phyloP scores from a whole-genome alignment of 2,329 filamentous ascomycete genomes.

The Arthrobotrys conoides region DNA sequence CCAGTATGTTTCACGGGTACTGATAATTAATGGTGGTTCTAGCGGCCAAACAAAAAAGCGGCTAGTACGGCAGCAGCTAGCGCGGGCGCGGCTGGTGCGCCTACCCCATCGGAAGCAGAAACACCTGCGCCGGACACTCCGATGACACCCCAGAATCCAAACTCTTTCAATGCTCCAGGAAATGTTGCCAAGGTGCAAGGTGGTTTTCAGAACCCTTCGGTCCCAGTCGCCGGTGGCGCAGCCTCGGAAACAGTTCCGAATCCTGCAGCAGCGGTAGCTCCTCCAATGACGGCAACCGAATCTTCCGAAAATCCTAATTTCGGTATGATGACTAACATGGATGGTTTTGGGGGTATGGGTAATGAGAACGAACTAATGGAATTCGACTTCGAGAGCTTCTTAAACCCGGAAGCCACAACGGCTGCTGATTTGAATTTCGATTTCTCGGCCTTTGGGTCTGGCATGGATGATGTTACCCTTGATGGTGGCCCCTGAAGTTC shows the following conservation, averaged over 20 bases:
- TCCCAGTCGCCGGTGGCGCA: constrained; percentile 32
- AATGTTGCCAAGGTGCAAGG: constrained; percentile 49
- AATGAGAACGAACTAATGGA: constrained; percentile 53
- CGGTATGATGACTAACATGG: constrained; percentile 28
- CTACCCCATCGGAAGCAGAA: constrained; percentile 54
- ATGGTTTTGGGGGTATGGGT: constrained; percentile 28
- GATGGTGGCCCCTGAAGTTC: constrained; percentile 43
- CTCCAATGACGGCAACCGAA: constrained; percentile 41
- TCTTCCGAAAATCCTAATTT: constrained; percentile 51
- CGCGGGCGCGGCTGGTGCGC: constrained; percentile 35
- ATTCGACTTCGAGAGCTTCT: constrained; percentile 78
- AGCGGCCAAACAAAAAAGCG: constrained; percentile 75
- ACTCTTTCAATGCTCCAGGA: constrained; percentile 41
- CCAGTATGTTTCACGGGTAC: constrained; percentile 64
- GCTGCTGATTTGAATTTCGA: constrained; percentile 64
- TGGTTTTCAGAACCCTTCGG: constrained; percentile 43
- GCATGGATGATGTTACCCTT: constrained; percentile 50
- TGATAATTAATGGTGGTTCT: constrained; percentile 17
- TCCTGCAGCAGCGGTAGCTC: constrained; percentile 34
- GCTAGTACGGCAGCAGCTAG: constrained; percentile 69
- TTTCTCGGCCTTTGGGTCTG: constrained; percentile 44
- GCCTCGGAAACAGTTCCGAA: constrained; percentile 43
- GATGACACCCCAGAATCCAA: constrained; percentile 51
- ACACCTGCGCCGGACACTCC: constrained; percentile 53
- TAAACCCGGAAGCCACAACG: constrained; percentile 70